Percentiles rank a stretch among this genome's conserved stretches.
phyloP scores from a whole-genome alignment of 257 asterid genomes.

The Solanum neorickii region DNA sequence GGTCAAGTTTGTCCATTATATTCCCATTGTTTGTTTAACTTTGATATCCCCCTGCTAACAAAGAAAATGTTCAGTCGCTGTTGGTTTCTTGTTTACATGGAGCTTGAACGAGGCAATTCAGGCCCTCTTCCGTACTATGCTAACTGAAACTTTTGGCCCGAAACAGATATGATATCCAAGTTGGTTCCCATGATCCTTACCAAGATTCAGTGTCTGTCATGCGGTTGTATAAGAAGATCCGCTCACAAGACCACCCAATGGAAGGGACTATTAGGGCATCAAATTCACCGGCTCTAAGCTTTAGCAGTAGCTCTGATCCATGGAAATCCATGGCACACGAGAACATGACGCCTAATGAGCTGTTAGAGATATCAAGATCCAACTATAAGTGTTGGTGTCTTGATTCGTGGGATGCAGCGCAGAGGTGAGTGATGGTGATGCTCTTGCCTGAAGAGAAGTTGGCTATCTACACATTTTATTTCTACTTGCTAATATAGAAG shows the following conservation, averaged over 20 bases:
- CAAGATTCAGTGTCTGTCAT: conserved; percentile 38
- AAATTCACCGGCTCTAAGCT: neutral
- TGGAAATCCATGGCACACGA: conserved; percentile 12
- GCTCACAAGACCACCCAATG: conserved; percentile 29
- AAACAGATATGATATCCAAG: conserved; percentile 35
- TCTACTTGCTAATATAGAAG: neutral
- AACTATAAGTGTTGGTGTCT: conserved; percentile 51
- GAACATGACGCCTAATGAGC: conserved; percentile 30
- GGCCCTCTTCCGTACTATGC: neutral
- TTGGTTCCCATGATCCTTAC: conserved; percentile 39
- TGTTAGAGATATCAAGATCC: conserved; percentile 31
- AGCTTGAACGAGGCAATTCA: neutral
- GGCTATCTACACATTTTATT: neutral
- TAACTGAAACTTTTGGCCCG: neutral
- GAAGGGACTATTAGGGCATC: conserved; percentile 1
- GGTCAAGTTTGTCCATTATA: neutral
- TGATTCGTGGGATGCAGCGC: conserved; percentile 8
- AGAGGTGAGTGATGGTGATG: neutral
- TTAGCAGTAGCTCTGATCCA: conserved; percentile 4
- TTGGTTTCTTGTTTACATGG: neutral
- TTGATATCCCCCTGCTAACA: neutral
- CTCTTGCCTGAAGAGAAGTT: neutral
- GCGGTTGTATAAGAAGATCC: conserved; percentile 38
- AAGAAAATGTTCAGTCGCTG: neutral
- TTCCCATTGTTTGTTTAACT: neutral